Base-by-base conservation (phyloP, 129 eudicot species). In the Chrysanthemum seticuspe region DNA sequence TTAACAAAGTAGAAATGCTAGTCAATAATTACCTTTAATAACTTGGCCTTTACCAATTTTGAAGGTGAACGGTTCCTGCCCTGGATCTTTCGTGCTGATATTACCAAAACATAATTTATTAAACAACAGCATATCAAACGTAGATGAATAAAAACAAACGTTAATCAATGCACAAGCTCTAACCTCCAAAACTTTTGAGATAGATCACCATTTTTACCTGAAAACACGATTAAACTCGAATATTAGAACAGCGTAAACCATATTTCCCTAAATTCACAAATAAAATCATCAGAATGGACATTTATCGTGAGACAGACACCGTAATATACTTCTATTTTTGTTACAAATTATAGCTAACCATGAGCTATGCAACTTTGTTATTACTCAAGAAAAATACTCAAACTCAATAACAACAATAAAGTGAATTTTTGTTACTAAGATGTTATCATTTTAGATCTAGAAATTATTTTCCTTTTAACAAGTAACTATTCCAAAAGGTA, bases 141-240 rank as follows among this genome's bases (percentile, higher is more conserved):
- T 23, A 13, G 12, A 52, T n/a, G n/a, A n/a, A n/a, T n/a, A n/a
- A n/a, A n/a, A n/a, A n/a, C n/a, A n/a, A n/a, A n/a, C n/a, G n/a
- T n/a, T n/a, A n/a, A n/a, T n/a, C n/a, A n/a, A n/a, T n/a, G n/a
- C n/a, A n/a, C n/a, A n/a, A n/a, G 60, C 55, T 52, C 72, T 75
- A 62, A 93, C 98, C 98, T 93, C 98, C 98, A 93, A 76, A 93
- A 93, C 53, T 85, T 89, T 51, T 78, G 51, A 47, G 84, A 59
- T 15, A 93, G 85, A 76, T 93, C 95, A 13, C 92, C 73, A 56
- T 87, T 80, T 74, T 93, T 93, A 68, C 96, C 96, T 89, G 83
- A 75, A 84, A 64, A 70, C 62, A 54, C 55, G 0, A 6, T 36
- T 15, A 21, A 45, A 21, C 16, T 15, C 3, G n/a, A 8, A 9